Evolutionary conservation across 352 stramenopile genomes (phyloP).

Genomic region (Globisporangium megalacanthum): DNA sequence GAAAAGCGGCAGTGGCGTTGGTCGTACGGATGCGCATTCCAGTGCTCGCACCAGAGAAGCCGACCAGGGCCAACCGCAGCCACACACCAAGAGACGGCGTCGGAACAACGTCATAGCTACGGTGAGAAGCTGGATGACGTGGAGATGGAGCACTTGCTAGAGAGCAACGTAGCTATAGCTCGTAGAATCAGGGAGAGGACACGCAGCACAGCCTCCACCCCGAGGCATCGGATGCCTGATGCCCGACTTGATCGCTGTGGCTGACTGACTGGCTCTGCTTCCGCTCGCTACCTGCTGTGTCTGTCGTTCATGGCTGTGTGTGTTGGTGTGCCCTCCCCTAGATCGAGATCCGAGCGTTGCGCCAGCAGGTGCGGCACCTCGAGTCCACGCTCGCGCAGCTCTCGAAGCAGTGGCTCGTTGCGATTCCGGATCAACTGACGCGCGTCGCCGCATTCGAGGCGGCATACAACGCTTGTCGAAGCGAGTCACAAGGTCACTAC

Average conservation of each 20-base stretch:
- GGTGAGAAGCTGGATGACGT: neutral
- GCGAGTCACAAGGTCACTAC: slow-evolving; percentile 11
- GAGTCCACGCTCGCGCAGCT: neutral
- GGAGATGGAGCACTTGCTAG: neutral
- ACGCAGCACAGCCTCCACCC: too few species aligned
- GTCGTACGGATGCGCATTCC: neutral
- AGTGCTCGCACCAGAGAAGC: neutral
- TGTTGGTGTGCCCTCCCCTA: neutral
- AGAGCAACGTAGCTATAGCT: too few species aligned
- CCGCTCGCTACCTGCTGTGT: too few species aligned
- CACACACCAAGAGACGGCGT: slow-evolving; percentile 4
- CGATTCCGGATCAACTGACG: neutral
- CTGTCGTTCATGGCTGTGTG: neutral
- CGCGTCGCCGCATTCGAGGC: slow-evolving; percentile 1
- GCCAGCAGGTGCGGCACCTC: neutral
- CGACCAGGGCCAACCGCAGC: neutral
- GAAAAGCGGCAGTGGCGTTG: neutral
- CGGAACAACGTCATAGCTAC: slow-evolving; percentile 10
- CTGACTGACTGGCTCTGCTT: neutral
- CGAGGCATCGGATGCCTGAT: too few species aligned
- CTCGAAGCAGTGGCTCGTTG: neutral
- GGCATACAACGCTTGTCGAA: slow-evolving; percentile 6
- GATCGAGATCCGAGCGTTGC: slow-evolving; percentile 8
- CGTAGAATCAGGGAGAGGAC: too few species aligned
- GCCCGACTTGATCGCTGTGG: neutral